Conservation (phyloP, 805 yeast genomes). For the Saccharomyces kudriavzevii region DNA sequence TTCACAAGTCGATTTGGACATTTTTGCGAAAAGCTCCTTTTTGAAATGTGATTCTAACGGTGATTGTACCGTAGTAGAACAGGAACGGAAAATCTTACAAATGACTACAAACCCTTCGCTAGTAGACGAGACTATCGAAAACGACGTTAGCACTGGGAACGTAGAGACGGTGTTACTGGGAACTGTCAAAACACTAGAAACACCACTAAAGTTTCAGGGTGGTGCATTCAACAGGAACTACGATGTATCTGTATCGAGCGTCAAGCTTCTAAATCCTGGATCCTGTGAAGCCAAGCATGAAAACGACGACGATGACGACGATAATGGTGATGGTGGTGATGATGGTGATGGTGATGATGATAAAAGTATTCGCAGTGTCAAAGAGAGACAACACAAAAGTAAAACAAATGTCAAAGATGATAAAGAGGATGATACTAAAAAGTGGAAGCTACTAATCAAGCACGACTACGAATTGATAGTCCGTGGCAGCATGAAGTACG, state of each 20-base stretch:
- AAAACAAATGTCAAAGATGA: constrained; percentile 12
- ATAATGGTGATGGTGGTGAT: not conserved
- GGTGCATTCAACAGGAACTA: constrained; percentile 61
- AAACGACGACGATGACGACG: not conserved
- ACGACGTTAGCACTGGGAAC: constrained; percentile 7
- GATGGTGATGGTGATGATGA: not conserved
- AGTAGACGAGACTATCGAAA: not conserved
- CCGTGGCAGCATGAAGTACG: constrained; percentile 73
- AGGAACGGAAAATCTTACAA: not conserved
- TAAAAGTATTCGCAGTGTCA: too few species aligned
- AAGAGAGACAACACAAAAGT: constrained; percentile 14
- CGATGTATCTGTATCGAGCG: constrained; percentile 54
- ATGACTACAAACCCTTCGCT: not conserved
- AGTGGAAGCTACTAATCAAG: constrained; percentile 68
- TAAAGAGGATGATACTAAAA: constrained; percentile 33
- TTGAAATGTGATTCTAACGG: constrained; percentile 13
- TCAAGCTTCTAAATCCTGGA: constrained; percentile 71
- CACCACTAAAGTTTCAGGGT: constrained; percentile 68
- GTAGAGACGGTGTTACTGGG: constrained; percentile 73
- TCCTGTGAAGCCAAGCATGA: constrained; percentile 18
- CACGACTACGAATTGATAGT: constrained; percentile 82
- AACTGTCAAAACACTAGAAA: constrained; percentile 53
- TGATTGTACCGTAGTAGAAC: not conserved
- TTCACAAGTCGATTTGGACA: constrained; percentile 63
- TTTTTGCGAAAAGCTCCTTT: constrained; percentile 69